These are phyloP conservation scores for Brassica rapa DNA, from an alignment of 345 rosid species.

Conservation along the genomic window DNA sequence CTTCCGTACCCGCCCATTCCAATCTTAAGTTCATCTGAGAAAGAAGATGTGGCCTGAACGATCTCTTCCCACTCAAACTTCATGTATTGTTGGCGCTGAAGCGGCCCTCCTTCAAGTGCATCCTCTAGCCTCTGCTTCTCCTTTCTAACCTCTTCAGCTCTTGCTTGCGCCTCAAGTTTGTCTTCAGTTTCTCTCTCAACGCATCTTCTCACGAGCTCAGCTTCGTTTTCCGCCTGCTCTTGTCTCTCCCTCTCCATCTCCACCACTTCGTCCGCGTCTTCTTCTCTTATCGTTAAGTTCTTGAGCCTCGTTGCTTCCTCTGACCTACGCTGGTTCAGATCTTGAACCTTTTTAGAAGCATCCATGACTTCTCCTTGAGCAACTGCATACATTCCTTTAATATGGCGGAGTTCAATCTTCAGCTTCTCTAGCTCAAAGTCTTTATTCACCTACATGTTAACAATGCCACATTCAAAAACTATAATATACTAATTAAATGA, in stretches of 20 bases:
- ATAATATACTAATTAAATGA: background rate
- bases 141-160: constrained; percentile 53
- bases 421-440: constrained; percentile 85
- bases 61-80: constrained; percentile 82
- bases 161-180: constrained; percentile 60
- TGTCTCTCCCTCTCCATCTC: constrained; percentile 59
- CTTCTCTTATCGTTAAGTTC: constrained; percentile 57
- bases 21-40: constrained; percentile 65
- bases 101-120: constrained; percentile 56
- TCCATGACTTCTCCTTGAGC: constrained; percentile 78
- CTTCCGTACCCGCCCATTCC: constrained; percentile 87
- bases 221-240: constrained; percentile 63
- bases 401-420: constrained; percentile 79
- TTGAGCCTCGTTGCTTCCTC: constrained; percentile 63
- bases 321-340: constrained; percentile 48
- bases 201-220: constrained; percentile 42
- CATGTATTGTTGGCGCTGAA: constrained; percentile 49
- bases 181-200: constrained; percentile 59
- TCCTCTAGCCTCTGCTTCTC: constrained; percentile 72
- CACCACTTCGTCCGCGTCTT: constrained; percentile 55
- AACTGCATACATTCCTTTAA: constrained; percentile 67
- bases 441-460: constrained; percentile 47
- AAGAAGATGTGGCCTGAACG: constrained; percentile 74
- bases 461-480: background rate
- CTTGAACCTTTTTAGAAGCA: constrained; percentile 76